Conservation (phyloP, 345 rosid genomes). For the Aethionema arabicum region DNA sequence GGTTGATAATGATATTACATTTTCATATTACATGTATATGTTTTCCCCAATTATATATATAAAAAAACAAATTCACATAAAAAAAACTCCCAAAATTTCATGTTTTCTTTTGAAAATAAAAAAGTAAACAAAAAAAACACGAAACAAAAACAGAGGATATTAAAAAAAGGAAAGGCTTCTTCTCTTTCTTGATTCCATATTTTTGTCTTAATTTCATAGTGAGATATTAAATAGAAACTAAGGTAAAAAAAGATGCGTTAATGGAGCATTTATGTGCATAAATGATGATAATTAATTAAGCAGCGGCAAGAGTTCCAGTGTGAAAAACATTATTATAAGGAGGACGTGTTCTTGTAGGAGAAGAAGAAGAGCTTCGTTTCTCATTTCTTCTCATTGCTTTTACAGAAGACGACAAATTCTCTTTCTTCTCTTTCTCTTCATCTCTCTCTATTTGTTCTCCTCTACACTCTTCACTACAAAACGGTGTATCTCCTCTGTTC, state of each 20-base stretch:
- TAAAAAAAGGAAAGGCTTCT: not conserved
- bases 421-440: conserved; percentile 57
- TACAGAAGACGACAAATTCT: conserved; percentile 62
- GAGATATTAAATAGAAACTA: not conserved
- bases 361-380: conserved; percentile 36
- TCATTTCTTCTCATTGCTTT: conserved; percentile 53
- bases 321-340: conserved; percentile 30
- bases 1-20: too few relatives aligned
- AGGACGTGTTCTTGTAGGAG: conserved; percentile 38
- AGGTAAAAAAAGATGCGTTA: not conserved
- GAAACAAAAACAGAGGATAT: too few relatives aligned
- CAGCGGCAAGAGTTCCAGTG: conserved; percentile 40
- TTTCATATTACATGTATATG: too few relatives aligned
- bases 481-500: conserved; percentile 83
- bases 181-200: not conserved
- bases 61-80: too few relatives aligned
- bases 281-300: conserved; percentile 14
- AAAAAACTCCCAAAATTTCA: too few relatives aligned
- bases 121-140: too few relatives aligned
- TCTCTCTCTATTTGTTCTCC: conserved; percentile 76
- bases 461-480: conserved; percentile 88
- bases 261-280: not conserved
- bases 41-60: too few relatives aligned
- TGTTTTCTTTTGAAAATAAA: not conserved
- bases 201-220: not conserved